phyloP scores from a whole-genome alignment of 2,329 filamentous ascomycete species.

The Paraphoma sp. region DNA sequence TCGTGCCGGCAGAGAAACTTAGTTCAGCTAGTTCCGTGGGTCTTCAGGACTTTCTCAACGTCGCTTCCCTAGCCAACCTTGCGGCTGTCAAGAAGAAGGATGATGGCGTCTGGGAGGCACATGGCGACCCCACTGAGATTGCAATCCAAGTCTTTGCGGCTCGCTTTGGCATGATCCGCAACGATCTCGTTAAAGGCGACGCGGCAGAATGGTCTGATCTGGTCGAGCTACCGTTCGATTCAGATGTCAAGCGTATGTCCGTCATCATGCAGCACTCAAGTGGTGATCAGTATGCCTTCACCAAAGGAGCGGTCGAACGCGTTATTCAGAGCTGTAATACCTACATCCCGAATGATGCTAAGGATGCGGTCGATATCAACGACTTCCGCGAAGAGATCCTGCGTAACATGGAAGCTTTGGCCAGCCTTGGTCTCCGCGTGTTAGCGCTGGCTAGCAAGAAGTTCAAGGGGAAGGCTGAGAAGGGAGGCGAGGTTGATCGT shows the following conservation, averaged over 20 bases:
- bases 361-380: conserved; percentile 52
- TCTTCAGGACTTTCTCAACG: conserved; percentile 44
- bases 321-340: conserved; percentile 68
- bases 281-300: conserved; percentile 56
- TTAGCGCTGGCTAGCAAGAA: conserved; percentile 67
- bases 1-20: conserved; percentile 26
- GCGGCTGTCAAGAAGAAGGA: conserved; percentile 57
- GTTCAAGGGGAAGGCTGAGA: conserved; percentile 48
- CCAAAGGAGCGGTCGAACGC: conserved; percentile 74
- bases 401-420: conserved; percentile 72
- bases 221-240: conserved; percentile 77
- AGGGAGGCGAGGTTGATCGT: conserved; percentile 60
- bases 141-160: conserved; percentile 77
- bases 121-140: conserved; percentile 66
- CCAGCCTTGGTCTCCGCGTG: conserved; percentile 71
- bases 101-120: conserved; percentile 47
- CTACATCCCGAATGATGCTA: conserved; percentile 54
- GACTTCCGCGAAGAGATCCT: conserved; percentile 64
- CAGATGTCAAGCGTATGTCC: conserved; percentile 78
- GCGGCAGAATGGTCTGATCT: conserved; percentile 46
- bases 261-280: conserved; percentile 64
- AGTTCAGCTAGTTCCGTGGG: conserved; percentile 24
- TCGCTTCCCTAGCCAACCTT: conserved; percentile 56
- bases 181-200: conserved; percentile 54
- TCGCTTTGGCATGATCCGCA: conserved; percentile 69